Percentiles rank a stretch among this genome's conserved stretches.
Conservation (phyloP, 2,329 filamentous ascomycete species). For the Camillea tinctor region DNA sequence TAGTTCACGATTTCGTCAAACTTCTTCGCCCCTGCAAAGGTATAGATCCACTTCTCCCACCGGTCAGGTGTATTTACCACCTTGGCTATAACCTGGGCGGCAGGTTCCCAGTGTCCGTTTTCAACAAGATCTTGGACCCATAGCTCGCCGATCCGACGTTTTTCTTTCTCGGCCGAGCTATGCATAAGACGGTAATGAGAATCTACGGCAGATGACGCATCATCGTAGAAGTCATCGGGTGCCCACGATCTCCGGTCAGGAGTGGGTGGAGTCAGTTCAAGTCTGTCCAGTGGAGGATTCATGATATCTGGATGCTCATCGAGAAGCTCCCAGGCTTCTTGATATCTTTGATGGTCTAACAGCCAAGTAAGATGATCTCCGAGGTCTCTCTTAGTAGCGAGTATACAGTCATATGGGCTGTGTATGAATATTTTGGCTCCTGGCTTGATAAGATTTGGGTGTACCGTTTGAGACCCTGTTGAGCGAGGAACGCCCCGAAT, state of each 20-base stretch:
- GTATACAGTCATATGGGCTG: slow-evolving; percentile 94
- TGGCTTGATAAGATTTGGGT: slow-evolving; percentile 55
- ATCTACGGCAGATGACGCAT: slow-evolving; percentile 62
- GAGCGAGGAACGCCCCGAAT: slow-evolving; percentile 28
- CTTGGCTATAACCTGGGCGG: slow-evolving; percentile 77
- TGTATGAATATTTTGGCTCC: slow-evolving; percentile 83
- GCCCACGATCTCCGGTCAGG: slow-evolving; percentile 40
- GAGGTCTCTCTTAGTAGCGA: slow-evolving; percentile 84
- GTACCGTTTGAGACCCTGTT: slow-evolving; percentile 37
- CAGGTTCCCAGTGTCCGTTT: slow-evolving; percentile 70
- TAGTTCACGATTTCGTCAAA: slow-evolving; percentile 87
- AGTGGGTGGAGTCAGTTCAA: slow-evolving; percentile 40
- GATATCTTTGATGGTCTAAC: slow-evolving; percentile 75
- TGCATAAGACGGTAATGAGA: slow-evolving; percentile 57
- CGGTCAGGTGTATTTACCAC: slow-evolving; percentile 75
- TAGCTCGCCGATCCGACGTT: slow-evolving; percentile 83
- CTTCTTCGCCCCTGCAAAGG: slow-evolving; percentile 80
- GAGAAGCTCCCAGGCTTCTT: slow-evolving; percentile 84
- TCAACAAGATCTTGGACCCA: slow-evolving; percentile 88
- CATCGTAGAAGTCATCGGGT: slow-evolving; percentile 71
- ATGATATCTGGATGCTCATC: slow-evolving; percentile 81
- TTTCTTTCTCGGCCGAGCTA: slow-evolving; percentile 78
- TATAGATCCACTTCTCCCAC: slow-evolving; percentile 97
- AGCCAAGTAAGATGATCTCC: slow-evolving; percentile 86
- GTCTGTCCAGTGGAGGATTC: slow-evolving; percentile 39